Evolutionary conservation across 148 eudicot genomes (phyloP).

Genomic region (Silene uniflora): DNA sequence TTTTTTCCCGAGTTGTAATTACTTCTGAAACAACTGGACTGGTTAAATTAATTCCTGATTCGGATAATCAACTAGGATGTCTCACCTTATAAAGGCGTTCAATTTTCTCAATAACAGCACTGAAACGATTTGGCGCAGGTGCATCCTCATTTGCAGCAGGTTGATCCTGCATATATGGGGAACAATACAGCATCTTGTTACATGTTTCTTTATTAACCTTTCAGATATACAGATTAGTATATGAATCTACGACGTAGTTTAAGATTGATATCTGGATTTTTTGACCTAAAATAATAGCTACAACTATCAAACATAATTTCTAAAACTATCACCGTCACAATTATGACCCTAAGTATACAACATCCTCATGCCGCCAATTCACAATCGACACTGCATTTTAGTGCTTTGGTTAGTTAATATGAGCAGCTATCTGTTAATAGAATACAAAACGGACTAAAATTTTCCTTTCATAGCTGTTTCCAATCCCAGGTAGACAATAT

Average conservation of each 20-base stretch:
- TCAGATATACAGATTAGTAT: not conserved
- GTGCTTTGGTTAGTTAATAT: too few species aligned
- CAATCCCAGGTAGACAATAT: not conserved
- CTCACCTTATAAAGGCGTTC: constrained; percentile 89
- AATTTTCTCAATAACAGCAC: constrained; percentile 86
- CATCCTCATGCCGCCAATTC: too few species aligned
- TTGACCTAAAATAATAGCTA: too few species aligned
- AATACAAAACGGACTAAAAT: not conserved
- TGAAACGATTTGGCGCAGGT: constrained; percentile 65
- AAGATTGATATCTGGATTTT: not conserved
- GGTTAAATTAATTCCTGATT: not conserved
- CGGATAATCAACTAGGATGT: not conserved
- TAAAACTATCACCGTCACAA: not conserved
- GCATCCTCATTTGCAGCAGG: constrained; percentile 64
- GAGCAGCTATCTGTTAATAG: not conserved
- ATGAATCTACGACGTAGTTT: not conserved
- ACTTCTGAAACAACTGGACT: not conserved
- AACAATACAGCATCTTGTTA: not conserved
- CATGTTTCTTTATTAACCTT: not conserved
- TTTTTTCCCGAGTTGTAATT: not conserved
- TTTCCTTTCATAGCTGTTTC: constrained; percentile 6
- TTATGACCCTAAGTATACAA: too few species aligned
- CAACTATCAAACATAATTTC: not conserved
- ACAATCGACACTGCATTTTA: too few species aligned
- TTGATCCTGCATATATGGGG: constrained; percentile 36